These are phyloP conservation scores for Lophiotrema nucula DNA, from an alignment of 495 filamentous ascomycete species.

Conservation along the genomic window DNA sequence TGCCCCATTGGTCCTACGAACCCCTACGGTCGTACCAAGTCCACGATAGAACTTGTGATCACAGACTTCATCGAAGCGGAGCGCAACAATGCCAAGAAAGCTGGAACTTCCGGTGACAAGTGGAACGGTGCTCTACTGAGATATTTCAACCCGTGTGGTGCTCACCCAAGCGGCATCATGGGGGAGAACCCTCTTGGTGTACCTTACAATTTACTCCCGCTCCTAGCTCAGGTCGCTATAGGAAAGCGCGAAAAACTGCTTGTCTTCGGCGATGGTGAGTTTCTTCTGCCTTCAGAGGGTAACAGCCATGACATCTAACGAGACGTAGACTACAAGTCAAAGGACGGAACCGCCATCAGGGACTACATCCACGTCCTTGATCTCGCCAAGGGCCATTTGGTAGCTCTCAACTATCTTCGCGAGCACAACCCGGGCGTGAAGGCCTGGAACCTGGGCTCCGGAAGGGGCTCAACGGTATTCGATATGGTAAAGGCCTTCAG, in stretches of 20 bases:
- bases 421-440: conserved; percentile 85
- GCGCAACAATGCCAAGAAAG: conserved; percentile 78
- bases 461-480: conserved; percentile 89
- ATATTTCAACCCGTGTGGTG: conserved; percentile 97
- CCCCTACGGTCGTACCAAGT: conserved; percentile 94
- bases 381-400: conserved; percentile 82
- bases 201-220: conserved; percentile 91
- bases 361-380: conserved; percentile 86
- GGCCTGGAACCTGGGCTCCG: conserved; percentile 98
- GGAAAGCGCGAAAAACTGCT: conserved; percentile 92
- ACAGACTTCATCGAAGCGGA: conserved; percentile 86
- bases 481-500: conserved; percentile 97
- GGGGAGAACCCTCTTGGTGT: conserved; percentile 96
- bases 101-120: conserved; percentile 68
- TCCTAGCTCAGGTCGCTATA: conserved; percentile 92
- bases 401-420: conserved; percentile 88
- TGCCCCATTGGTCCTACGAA: conserved; percentile 97
- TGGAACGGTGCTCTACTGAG: conserved; percentile 93
- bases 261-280: conserved; percentile 86
- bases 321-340: conserved; percentile 76
- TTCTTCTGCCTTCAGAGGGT: background rate
- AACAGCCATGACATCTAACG: conserved; percentile 10
- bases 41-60: conserved; percentile 85
- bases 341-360: conserved; percentile 70
- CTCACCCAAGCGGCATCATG: conserved; percentile 96